Evolutionary conservation across 2,329 filamentous ascomycete genomes (phyloP), one percentile per base, ranked within the genome.

Genomic region (Rutstroemia sydowiana): DNA sequence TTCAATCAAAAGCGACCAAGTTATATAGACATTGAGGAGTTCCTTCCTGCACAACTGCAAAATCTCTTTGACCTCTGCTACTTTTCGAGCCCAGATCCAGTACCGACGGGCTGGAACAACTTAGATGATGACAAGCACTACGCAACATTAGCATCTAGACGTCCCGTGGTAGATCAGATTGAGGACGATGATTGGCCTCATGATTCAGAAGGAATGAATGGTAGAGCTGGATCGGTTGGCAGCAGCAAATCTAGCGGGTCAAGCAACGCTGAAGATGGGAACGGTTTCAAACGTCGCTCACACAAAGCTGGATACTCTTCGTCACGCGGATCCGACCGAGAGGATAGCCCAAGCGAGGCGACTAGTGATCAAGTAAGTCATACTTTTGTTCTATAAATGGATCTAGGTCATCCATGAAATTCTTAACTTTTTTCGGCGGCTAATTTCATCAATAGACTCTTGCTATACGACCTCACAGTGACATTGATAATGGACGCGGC

Each of bases 61-160:
- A 84, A 81, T 52, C 71, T 96, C 14, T 97, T 97, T 64, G 81
- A 87, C 13, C 70, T 95, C 58, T 82, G 82, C 64, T 86, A 87
- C 62, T 81, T 85, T 55, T 67, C 71, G 20, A 68, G 70, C 1
- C 76, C 76, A 20, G 78, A 82, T 21, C 69, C 75, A 18, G 73
- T 95, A 10, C 85, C 87, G 0, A 84, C 81, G 3, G 88, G 87
- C 1, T 91, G 84, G 78, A 78, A 78, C 20, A 71, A 70, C 2
- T 69, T 87, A 2, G 77, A 82, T 14, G 77, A 83, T 16, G 75
- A 74, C 26, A 80, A 77, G 56, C 65, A 73, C 1, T 82, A 77
- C 72, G 46, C 69, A 77, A 40, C 70, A 68, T 30, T 82, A 57
- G 66, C 69, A 1, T 74, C 74, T 37, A 74, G 78, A 20, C 67